Conservation (phyloP, 2,329 filamentous ascomycete genomes). For the Hypomyces rosellus region DNA sequence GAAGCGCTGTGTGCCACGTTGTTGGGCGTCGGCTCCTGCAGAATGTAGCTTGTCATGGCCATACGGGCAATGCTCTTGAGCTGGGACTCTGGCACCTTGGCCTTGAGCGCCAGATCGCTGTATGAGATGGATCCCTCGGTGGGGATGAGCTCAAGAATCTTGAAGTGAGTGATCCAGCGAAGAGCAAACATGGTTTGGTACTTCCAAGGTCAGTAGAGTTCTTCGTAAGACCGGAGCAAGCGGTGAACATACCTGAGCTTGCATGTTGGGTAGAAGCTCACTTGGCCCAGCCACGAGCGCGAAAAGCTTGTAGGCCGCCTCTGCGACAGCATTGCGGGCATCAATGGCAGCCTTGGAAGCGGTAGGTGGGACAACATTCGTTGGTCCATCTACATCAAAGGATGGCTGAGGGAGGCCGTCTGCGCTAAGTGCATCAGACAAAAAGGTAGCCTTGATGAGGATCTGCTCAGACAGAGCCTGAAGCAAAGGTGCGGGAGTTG, state of each 20-base stretch:
- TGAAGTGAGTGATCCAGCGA: conserved; percentile 8
- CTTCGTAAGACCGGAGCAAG: too few relatives aligned
- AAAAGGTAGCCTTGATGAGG: background rate
- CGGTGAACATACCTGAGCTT: background rate
- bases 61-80: conserved; percentile 27
- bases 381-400: conserved; percentile 1
- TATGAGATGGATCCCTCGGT: conserved; percentile 11
- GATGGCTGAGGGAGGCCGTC: conserved; percentile 2
- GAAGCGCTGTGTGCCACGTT: conserved; percentile 26
- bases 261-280: background rate
- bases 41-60: conserved; percentile 30
- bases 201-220: background rate
- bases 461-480: background rate
- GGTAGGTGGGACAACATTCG: background rate
- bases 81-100: conserved; percentile 15
- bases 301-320: conserved; percentile 1
- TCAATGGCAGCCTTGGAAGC: background rate
- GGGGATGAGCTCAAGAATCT: conserved; percentile 13
- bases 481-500: background rate
- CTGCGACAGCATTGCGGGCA: background rate
- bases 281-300: conserved; percentile 5
- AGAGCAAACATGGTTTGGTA: conserved; percentile 3
- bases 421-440: background rate
- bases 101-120: conserved; percentile 9
- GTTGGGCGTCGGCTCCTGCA: conserved; percentile 24